phyloP scores from a whole-genome alignment of 2,329 filamentous ascomycete species.

The Alternaria sp. region DNA sequence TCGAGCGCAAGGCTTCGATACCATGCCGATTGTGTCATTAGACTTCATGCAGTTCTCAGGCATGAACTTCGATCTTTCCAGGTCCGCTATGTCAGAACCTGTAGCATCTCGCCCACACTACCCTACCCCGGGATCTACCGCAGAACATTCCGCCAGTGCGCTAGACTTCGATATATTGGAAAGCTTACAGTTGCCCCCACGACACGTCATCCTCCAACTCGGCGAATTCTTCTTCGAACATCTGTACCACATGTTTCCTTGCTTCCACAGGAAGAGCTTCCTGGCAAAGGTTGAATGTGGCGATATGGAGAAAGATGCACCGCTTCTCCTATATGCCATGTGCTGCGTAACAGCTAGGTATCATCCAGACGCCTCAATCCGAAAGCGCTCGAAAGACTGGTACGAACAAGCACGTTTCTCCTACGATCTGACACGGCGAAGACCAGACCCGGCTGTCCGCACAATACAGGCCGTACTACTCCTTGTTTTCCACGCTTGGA shows the following conservation, averaged over 20 bases:
- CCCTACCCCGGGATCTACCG: neutral
- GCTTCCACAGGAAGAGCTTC: constrained; percentile 35
- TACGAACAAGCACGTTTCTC: constrained; percentile 38
- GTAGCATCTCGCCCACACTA: neutral
- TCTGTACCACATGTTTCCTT: constrained; percentile 32
- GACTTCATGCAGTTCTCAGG: constrained; percentile 16
- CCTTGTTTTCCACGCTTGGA: constrained; percentile 31
- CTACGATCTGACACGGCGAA: constrained; percentile 32
- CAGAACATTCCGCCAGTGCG: neutral
- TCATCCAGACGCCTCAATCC: constrained; percentile 30
- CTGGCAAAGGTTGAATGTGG: constrained; percentile 19
- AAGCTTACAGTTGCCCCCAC: constrained; percentile 20
- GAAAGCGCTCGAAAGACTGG: constrained; percentile 29
- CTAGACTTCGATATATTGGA: constrained; percentile 8
- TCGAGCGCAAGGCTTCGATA: neutral
- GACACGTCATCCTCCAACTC: constrained; percentile 26
- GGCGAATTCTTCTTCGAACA: constrained; percentile 35
- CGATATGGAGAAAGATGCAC: constrained; percentile 23
- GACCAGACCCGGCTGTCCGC: constrained; percentile 27
- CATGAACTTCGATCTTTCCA: constrained; percentile 16
- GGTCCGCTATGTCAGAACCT: neutral
- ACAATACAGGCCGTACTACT: constrained; percentile 35
- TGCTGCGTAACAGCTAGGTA: constrained; percentile 31
- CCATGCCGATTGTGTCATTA: neutral
- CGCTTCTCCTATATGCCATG: constrained; percentile 35